Base-by-base conservation (phyloP, 2,329 filamentous ascomycete species). In the Rutstroemia sp. region DNA sequence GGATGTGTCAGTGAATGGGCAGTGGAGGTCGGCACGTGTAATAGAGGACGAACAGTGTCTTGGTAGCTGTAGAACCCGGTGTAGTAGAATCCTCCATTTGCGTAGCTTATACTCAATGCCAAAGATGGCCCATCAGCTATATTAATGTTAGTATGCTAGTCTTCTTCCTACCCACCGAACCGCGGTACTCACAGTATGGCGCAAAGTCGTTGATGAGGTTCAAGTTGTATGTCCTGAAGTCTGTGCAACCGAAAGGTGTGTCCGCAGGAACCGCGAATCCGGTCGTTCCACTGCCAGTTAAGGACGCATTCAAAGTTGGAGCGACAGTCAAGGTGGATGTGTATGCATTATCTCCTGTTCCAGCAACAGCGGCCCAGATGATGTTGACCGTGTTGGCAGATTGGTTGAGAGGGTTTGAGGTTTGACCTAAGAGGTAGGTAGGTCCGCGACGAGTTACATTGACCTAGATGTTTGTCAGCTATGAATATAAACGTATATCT, bases 221-320 rank as follows among this genome's bases (percentile, higher is more conserved):
- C 41, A 88, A 72, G 63, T 87, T 87, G 68, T 88, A 87, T 0
- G 77, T 81, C 8, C 83, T 74, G 67, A 88, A 87, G 65, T 87
- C 77, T 0, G 62, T 67, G 64, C 79, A 84, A 2, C 84, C 84
- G 59, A 86, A 86, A 0, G 83, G 82, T 0, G 84, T 87, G 48
- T 73, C 77, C 0, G 69, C 73, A 0, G 83, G 80, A 0, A 88
- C 82, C 0, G 80, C 69, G 62, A 78, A 83, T 0, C 84, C 84
- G 0, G 80, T 83, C 0, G 84, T 76, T 0, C 84, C 84, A 4
- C 76, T 72, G 4, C 84, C 84, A 0, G 83, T 86, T 21, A 83
- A 69, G 10, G 79, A 82, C 8, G 83, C 76, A 61, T 87, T 79
- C 48, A 85, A 74, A 0, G 77, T 87, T 0, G 84, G 84, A 0